Evolutionary conservation across 192 early-diverging fungal genomes (phyloP).

Genomic region (Podila horticola): DNA sequence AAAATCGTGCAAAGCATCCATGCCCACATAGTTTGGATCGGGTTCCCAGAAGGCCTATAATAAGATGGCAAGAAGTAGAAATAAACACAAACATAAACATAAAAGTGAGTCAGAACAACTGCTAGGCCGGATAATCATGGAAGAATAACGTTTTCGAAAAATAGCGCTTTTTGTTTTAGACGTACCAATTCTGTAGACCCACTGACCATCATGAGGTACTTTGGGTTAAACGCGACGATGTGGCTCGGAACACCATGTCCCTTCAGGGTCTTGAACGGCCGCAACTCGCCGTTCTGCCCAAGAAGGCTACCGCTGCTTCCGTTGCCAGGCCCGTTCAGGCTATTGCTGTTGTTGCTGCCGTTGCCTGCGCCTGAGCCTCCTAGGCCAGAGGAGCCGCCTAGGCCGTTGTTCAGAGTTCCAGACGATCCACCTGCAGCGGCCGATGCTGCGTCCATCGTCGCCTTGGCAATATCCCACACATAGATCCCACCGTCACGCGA

Average conservation of each 20-base stretch:
- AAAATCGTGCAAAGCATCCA: conserved; percentile 43
- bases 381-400: neutral
- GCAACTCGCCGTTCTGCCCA: conserved; percentile 30
- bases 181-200: conserved; percentile 74
- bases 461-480: conserved; percentile 69
- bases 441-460: conserved; percentile 41
- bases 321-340: neutral
- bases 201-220: conserved; percentile 76
- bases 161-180: neutral
- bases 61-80: neutral
- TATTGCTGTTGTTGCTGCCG: neutral
- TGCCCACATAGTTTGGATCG: conserved; percentile 29
- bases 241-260: conserved; percentile 61
- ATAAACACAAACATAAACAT: neutral
- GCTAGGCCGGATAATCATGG: neutral
- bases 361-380: conserved; percentile 4
- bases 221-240: conserved; percentile 80
- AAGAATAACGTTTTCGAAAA: neutral
- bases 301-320: conserved; percentile 10
- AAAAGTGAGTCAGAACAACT: neutral
- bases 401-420: conserved; percentile 1
- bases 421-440: neutral
- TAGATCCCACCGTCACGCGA: conserved; percentile 72
- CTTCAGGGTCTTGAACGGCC: conserved; percentile 54
- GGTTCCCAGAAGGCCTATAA: conserved; percentile 50